A percentile compares a stretch with the other conserved stretches of the same genome.
Conservation (phyloP, 1,284 basidiomycete genomes). For the Sphagnurus paluster region DNA sequence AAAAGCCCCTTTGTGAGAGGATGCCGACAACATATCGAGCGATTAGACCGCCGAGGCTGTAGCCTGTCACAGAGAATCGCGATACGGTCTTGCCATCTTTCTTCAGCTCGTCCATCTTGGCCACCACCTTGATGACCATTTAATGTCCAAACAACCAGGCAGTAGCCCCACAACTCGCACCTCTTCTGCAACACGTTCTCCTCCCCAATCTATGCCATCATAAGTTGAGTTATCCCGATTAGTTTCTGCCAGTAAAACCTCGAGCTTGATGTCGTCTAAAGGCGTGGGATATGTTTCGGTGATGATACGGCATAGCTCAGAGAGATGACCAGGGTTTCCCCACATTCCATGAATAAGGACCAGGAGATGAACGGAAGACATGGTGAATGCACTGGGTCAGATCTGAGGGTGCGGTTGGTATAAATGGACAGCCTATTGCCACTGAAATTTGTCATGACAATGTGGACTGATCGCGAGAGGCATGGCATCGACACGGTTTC, state of each 20-base stretch:
- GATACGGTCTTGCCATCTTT: constrained; percentile 55
- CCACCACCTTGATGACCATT: constrained; percentile 20
- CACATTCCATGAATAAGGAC: constrained; percentile 86
- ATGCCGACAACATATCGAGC: constrained; percentile 77
- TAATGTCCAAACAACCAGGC: neutral
- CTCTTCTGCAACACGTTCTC: constrained; percentile 54
- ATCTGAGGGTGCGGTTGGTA: neutral
- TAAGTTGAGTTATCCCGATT: constrained; percentile 65
- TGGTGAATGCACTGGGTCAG: neutral
- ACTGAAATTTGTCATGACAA: no score
- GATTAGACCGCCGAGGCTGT: constrained; percentile 81
- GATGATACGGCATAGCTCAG: constrained; percentile 37
- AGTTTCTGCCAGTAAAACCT: constrained; percentile 51
- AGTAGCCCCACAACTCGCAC: constrained; percentile 15
- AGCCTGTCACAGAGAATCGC: constrained; percentile 74
- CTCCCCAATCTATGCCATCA: constrained; percentile 77
- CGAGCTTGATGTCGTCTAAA: constrained; percentile 34
- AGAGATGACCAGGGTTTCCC: constrained; percentile 61
- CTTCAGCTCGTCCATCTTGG: constrained; percentile 53
- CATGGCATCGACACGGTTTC: no score
- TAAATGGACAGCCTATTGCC: neutral
- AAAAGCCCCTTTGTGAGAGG: constrained; percentile 69
- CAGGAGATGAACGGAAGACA: constrained; percentile 36
- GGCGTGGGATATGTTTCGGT: constrained; percentile 29
- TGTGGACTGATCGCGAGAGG: no score